Base-by-base conservation (phyloP, 2,329 filamentous ascomycete genomes). In the Metarhizium humberi region DNA sequence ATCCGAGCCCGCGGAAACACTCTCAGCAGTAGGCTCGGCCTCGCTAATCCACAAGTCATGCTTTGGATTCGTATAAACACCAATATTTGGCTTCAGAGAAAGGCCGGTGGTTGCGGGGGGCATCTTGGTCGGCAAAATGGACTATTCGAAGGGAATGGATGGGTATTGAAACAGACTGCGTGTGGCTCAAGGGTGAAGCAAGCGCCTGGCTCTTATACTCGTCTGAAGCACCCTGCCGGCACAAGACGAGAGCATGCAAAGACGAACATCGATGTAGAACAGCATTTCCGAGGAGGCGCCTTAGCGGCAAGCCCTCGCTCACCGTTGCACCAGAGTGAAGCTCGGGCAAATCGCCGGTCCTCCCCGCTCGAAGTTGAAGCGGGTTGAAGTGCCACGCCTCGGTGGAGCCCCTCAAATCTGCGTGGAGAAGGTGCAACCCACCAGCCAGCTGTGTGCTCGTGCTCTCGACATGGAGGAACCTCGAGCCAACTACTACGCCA, bases 11-110 rank as follows among this genome's bases (percentile, higher is more conserved):
- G 81, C 80, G 60, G 85, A 76, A 56, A 95, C 85, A 59, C 84
- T 84, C 69, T 95, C 88, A 30, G 90, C 73, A 48, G 81, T 85
- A 4, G 92, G 92, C 63, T 83, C 78, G 13, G 92, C 85, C 61
- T 90, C 85, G 55, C 80, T 87, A 58, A 96, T 83, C 90, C 92
- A 97, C 53, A 97, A 78, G 58, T 96, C 88, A 70, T 97, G 92
- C 56, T 84, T 82, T 18, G 92, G 90, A 75, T 97, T 96, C 53
- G 92, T 97, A 79, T 88, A 97, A 62, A 97, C 91, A 63, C 91
- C 92, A 68, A 97, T 95, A 75, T 97, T 97, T 56, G 88, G 75
- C 79, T 95, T 94, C 57, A 71, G 58, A 14, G 62, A 60, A n/a
- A n/a, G 25, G 8, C 43, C 42, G 51, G 30, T 13, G 38, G 49